phyloP scores from a whole-genome alignment of 164 flowering plant species.

The Cinnamomum chago region DNA sequence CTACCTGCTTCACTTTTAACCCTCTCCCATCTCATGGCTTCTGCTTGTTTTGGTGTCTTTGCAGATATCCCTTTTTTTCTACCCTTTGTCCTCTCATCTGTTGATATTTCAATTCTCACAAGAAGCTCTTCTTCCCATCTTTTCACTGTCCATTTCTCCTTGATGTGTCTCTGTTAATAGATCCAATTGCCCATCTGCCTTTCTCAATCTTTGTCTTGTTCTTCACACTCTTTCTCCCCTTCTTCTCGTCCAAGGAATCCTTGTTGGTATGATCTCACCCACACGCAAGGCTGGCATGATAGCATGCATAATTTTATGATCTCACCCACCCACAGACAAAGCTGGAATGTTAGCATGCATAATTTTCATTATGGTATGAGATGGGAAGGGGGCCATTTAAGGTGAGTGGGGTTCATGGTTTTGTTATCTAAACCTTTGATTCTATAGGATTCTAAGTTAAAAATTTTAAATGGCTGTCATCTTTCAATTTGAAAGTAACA shows the following conservation, averaged over 20 bases:
- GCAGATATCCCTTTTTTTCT: background rate
- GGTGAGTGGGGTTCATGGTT: no score
- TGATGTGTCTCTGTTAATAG: background rate
- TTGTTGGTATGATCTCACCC: background rate
- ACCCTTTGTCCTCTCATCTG: background rate
- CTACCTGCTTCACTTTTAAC: background rate
- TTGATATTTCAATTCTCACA: background rate
- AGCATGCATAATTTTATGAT: no score
- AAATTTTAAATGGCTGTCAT: no score
- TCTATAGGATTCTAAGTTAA: no score
- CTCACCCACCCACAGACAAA: no score
- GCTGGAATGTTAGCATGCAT: no score
- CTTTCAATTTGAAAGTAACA: no score
- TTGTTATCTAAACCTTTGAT: no score
- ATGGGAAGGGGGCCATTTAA: no score
- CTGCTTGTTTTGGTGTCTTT: no score
- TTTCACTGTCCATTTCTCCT: background rate
- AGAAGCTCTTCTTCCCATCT: constrained; percentile 4
- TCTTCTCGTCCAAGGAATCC: constrained; percentile 14
- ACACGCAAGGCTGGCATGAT: background rate
- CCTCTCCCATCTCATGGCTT: no score
- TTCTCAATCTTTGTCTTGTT: constrained; percentile 6
- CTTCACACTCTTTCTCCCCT: background rate
- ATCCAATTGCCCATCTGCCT: constrained; percentile 1
- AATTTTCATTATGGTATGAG: no score